These are phyloP conservation scores for Suhomyces guaymorum DNA, from an alignment of 1,139 yeast species.

Conservation along the genomic window DNA sequence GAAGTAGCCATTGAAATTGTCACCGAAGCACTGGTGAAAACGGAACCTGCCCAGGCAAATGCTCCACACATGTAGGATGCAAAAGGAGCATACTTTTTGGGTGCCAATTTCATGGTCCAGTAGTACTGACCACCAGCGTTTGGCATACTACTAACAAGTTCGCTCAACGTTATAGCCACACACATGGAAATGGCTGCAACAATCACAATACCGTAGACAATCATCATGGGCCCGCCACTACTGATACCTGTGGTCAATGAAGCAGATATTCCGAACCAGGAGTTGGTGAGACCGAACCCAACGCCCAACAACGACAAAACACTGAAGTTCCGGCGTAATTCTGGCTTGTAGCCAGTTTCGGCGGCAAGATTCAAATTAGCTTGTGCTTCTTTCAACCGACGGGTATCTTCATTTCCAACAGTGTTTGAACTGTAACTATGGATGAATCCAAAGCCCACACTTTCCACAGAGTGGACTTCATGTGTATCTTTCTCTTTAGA, in stretches of 20 bases:
- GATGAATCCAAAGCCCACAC: slow-evolving; percentile 24
- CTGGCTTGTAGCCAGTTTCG: slow-evolving; percentile 39
- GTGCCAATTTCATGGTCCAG: slow-evolving; percentile 60
- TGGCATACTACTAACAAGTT: slow-evolving; percentile 55
- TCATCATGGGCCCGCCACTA: slow-evolving; percentile 52
- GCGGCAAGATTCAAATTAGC: slow-evolving; percentile 34
- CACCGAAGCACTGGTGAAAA: slow-evolving; percentile 58
- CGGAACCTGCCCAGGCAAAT: slow-evolving; percentile 58
- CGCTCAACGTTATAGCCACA: slow-evolving; percentile 46
- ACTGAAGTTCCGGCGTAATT: slow-evolving; percentile 51
- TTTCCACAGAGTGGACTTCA: slow-evolving; percentile 20
- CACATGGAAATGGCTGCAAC: slow-evolving; percentile 35
- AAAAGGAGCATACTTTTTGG: slow-evolving; percentile 47
- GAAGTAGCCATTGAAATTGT: slow-evolving; percentile 51
- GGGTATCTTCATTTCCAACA: too few species aligned
- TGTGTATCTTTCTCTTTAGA: slow-evolving; percentile 6
- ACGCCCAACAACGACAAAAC: slow-evolving; percentile 54
- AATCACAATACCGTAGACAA: slow-evolving; percentile 46
- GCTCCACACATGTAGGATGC: slow-evolving; percentile 57
- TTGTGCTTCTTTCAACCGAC: slow-evolving; percentile 33
- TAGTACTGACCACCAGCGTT: slow-evolving; percentile 62
- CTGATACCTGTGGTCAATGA: slow-evolving; percentile 49
- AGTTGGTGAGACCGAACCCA: slow-evolving; percentile 54
- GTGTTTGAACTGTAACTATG: slow-evolving; percentile 19
- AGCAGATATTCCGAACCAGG: slow-evolving; percentile 56